Evolutionary conservation across 495 filamentous ascomycete species (phyloP).

Genomic region (Haplographium delicatum): DNA sequence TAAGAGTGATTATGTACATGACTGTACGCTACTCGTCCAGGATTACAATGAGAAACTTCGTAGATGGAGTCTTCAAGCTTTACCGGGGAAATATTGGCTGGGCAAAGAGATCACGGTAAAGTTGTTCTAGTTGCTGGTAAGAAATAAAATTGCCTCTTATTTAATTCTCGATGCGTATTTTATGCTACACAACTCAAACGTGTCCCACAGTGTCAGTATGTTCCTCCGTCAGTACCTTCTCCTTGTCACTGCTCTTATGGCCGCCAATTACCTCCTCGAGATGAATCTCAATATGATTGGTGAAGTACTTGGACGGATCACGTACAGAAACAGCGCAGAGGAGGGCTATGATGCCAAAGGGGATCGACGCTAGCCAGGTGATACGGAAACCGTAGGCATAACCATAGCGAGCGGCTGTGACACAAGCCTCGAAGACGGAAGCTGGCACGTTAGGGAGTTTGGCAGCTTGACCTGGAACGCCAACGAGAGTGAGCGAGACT

Average conservation of each 20-base stretch:
- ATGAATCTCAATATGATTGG: slow-evolving; percentile 31
- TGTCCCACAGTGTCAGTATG: no score
- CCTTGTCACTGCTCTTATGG: not conserved
- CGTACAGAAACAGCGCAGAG: slow-evolving; percentile 21
- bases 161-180: no score
- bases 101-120: no score
- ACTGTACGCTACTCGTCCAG: no score
- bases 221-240: no score
- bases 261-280: slow-evolving; percentile 23
- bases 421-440: slow-evolving; percentile 14
- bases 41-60: no score
- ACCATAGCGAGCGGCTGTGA: slow-evolving; percentile 14
- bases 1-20: no score
- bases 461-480: slow-evolving; percentile 21
- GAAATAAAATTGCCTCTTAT: no score
- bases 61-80: no score
- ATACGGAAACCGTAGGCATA: slow-evolving; percentile 32
- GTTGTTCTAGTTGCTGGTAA: no score
- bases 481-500: slow-evolving; percentile 17
- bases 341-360: slow-evolving; percentile 31
- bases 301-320: slow-evolving; percentile 30
- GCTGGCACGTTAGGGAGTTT: slow-evolving; percentile 18
- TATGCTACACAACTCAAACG: no score
- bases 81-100: no score
- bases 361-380: slow-evolving; percentile 29